phyloP scores from a whole-genome alignment of 208 protist species.

The Acanthamoeba sp. region DNA sequence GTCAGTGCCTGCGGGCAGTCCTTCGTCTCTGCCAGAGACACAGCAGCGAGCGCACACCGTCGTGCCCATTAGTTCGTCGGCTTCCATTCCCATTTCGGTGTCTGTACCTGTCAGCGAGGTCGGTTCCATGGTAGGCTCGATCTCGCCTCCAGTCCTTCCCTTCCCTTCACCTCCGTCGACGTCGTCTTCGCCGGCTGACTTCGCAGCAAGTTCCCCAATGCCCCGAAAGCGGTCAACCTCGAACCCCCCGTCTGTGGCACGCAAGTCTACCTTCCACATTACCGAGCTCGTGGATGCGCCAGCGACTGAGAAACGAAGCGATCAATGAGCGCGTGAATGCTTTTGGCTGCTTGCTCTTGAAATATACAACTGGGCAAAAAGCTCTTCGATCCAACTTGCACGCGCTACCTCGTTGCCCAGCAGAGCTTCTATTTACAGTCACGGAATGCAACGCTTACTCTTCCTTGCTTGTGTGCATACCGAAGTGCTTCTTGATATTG shows the following conservation, averaged over 20 bases:
- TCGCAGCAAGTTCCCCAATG: not conserved
- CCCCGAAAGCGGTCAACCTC: not conserved
- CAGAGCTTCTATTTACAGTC: not conserved
- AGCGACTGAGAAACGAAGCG: not conserved
- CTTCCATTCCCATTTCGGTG: not conserved
- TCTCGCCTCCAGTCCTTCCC: not conserved
- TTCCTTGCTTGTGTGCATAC: not conserved
- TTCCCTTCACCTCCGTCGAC: slow-evolving; percentile 38
- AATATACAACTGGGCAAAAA: not conserved
- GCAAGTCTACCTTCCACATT: not conserved
- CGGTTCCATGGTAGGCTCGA: not conserved
- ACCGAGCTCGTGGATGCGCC: not conserved
- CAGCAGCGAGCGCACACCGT: not conserved
- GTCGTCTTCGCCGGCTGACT: not conserved
- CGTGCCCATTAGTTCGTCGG: not conserved
- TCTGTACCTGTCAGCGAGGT: not conserved
- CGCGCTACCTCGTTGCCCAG: too few relatives aligned
- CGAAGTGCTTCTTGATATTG: not conserved
- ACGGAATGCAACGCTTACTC: not conserved
- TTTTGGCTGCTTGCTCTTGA: not conserved
- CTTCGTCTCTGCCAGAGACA: not conserved
- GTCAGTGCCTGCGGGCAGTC: not conserved
- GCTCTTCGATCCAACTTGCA: too few relatives aligned
- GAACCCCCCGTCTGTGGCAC: not conserved
- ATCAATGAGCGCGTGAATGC: not conserved